Base-by-base conservation (phyloP, 2,329 filamentous ascomycete species). In the Pseudogymnoascus sp. region DNA sequence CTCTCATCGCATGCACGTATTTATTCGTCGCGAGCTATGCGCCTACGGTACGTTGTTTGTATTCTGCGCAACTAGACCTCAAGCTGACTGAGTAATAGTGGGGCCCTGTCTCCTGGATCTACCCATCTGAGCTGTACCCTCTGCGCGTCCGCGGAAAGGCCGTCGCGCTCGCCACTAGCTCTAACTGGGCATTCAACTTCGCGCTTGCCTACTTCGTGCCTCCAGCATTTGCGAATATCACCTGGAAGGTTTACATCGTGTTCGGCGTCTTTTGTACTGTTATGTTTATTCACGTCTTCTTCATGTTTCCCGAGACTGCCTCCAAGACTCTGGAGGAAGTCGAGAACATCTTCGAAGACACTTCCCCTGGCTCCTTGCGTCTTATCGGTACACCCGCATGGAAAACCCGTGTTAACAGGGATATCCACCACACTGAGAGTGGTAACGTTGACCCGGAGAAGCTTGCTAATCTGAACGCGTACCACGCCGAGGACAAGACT, bases 1-100 rank as follows among this genome's bases (percentile, higher is more conserved):
- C 80, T 0, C 80, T 88, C 65, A 83, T 89, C 62, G 84, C 85
- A 1, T 85, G 81, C 66, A 88, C 85, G 0, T 90, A 88, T 65
- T 81, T 83, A 37, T 84, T 87, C 62, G 83, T 87, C 16, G 83
- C 83, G 0, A 76, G 74, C 21, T 80, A 74, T 66, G 78, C 79
- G 43, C 75, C 74, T 12, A 79, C 74, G n/a, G n/a, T n/a, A n/a
- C n/a, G n/a, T n/a, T n/a, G n/a, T n/a, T n/a, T n/a, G n/a, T n/a
- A n/a, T n/a, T n/a, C n/a, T n/a, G n/a, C n/a, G n/a, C n/a, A n/a
- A n/a, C n/a, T n/a, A n/a, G n/a, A n/a, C n/a, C n/a, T n/a, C n/a
- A n/a, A n/a, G n/a, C n/a, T n/a, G n/a, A n/a, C n/a, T n/a, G n/a
- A n/a, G n/a, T n/a, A n/a, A n/a, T n/a, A n/a, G 35, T 78, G 73